Percentiles rank a stretch among this genome's conserved stretches.
Evolutionary conservation across 768 basidiomycete species (phyloP).

Genomic region (Porpolomopsis calyptriformis): DNA sequence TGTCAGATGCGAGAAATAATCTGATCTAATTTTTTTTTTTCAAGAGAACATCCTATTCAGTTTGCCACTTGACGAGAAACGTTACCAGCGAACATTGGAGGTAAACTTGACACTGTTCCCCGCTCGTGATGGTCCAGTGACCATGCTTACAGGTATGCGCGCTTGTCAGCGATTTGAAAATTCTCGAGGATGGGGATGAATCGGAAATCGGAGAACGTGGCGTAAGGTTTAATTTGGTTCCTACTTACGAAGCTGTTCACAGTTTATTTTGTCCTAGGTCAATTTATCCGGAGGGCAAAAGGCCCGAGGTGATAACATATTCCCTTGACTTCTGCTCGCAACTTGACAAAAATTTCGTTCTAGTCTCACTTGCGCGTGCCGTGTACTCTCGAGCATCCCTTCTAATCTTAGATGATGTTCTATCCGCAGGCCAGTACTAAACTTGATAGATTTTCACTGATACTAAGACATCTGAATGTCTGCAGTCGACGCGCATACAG

Average conservation of each 20-base stretch:
- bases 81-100: constrained; percentile 53
- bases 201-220: constrained; percentile 84
- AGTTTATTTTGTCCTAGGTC: constrained; percentile 30
- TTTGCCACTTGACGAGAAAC: constrained; percentile 56
- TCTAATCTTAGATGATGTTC: constrained; percentile 77
- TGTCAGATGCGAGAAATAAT: neutral
- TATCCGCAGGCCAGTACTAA: constrained; percentile 34
- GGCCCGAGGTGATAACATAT: constrained; percentile 38
- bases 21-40: neutral
- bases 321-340: constrained; percentile 34
- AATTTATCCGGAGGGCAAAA: constrained; percentile 56
- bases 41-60: constrained; percentile 70
- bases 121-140: constrained; percentile 10
- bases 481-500: constrained; percentile 84
- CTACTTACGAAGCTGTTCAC: neutral
- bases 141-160: constrained; percentile 42
- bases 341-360: constrained; percentile 21
- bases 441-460: neutral
- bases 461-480: constrained; percentile 1
- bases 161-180: constrained; percentile 62
- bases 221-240: constrained; percentile 25
- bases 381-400: constrained; percentile 82
- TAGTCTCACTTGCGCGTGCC: constrained; percentile 71
- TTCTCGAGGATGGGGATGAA: constrained; percentile 81
- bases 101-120: constrained; percentile 45